Evolutionary conservation across 2,329 filamentous ascomycete species (phyloP), one percentile per base, ranked within the genome.

Genomic region (Ceratocystis diversiconidia): DNA sequence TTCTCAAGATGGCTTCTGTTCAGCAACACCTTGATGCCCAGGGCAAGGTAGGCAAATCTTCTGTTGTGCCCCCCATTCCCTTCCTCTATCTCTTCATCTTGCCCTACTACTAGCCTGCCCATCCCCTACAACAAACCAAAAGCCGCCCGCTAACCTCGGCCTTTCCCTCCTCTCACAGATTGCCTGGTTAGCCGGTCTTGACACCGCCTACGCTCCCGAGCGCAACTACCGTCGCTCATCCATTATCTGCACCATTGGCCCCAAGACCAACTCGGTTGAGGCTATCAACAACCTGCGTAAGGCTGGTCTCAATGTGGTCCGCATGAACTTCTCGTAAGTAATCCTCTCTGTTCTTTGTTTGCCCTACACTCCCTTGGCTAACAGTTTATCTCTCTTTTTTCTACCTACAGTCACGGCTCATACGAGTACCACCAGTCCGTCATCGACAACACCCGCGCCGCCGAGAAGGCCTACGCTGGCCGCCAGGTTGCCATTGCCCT

Each of bases 381-480:
- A 41, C 36, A 15, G 36, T 41, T 41, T 2, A 41, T 41, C 36
- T 41, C 36, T 12, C 36, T 3, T 41, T 41, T 30, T 15, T 41
- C 36, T 15, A 15, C 36, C 12, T 61, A 43, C 60, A 68, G 76
- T 89, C 91, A 78, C 70, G 76, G 76, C 68, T 75, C 75, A 71
- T 94, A 97, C 78, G 92, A 92, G 80, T 99, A 96, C 81, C 92
- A 95, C 80, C 90, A 97, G 83, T 92, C 90, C 69, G 94, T 99
- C 75, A 96, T 99, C 74, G 90, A 99, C 82, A 87, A 99, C 80
- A 85, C 92, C 71, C 90, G 91, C 74, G 83, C 88, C 74, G 94
- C 94, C 70, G 92, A 95, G 80, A 84, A 82, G 74, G 76, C 79
- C 67, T 84, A 91, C 78, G 73, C 81, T 32, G 94, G 94, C 71